Conservation (phyloP, 2,329 filamentous ascomycete species). For the Tolypocladium amazonense region DNA sequence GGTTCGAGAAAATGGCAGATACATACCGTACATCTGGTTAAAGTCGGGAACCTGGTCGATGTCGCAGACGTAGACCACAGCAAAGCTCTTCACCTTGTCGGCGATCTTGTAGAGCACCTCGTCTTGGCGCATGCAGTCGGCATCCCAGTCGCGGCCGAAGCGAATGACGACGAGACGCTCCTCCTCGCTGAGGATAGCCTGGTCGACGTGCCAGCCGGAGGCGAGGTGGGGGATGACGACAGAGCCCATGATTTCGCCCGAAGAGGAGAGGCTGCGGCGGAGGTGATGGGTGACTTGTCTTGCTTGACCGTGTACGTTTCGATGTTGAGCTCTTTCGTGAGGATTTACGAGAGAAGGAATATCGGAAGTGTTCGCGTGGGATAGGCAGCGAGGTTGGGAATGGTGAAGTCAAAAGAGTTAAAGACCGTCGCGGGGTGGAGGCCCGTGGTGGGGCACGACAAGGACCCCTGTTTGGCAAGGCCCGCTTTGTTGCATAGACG, state of each 20-base stretch:
- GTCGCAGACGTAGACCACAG: conserved; percentile 88
- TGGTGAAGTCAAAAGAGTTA: not conserved
- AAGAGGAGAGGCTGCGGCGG: not conserved
- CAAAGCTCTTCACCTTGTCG: conserved; percentile 87
- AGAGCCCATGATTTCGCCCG: conserved; percentile 49
- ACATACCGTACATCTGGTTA: conserved; percentile 78
- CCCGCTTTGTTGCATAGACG: conserved; percentile 1
- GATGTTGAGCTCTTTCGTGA: not conserved
- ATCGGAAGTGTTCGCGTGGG: not conserved
- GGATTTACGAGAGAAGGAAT: not conserved
- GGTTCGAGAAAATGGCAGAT: not conserved
- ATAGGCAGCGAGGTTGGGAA: not conserved
- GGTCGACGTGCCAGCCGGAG: conserved; percentile 96
- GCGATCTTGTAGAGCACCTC: conserved; percentile 93
- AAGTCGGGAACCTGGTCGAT: conserved; percentile 86
- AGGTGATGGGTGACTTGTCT: not conserved
- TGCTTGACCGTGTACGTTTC: not conserved
- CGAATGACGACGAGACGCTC: conserved; percentile 89
- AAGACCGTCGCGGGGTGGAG: not conserved
- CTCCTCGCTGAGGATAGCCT: conserved; percentile 80
- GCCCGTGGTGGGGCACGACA: not conserved
- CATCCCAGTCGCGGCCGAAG: conserved; percentile 79
- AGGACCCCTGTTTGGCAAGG: not conserved
- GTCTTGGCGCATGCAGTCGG: conserved; percentile 65
- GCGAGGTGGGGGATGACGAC: conserved; percentile 85